Percentiles rank a stretch among this genome's conserved stretches.
Evolutionary conservation across 2,329 filamentous ascomycete species (phyloP).

Genomic region (Corinectria fuckeliana): DNA sequence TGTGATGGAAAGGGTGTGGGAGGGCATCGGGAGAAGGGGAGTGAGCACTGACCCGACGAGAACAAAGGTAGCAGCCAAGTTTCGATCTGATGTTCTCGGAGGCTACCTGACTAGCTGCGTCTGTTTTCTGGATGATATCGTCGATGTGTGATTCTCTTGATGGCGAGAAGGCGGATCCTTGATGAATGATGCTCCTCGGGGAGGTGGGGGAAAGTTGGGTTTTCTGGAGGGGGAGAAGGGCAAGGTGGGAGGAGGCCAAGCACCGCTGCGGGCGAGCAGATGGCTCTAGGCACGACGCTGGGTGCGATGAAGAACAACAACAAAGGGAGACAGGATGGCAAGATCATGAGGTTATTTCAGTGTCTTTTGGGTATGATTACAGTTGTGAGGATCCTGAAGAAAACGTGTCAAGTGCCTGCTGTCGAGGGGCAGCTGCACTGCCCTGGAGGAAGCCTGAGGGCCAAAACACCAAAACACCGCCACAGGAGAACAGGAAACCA

Average conservation of each 20-base stretch:
- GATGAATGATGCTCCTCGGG: no score
- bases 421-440: neutral
- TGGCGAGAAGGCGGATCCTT: neutral
- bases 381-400: neutral
- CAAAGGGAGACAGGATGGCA: neutral
- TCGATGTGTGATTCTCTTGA: neutral
- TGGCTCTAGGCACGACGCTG: neutral
- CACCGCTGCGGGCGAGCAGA: neutral
- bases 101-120: neutral
- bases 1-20: neutral
- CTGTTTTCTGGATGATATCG: neutral
- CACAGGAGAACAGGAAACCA: neutral
- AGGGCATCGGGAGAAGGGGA: neutral
- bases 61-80: neutral
- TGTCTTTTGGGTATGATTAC: neutral
- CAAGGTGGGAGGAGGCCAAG: neutral
- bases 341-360: no score
- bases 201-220: neutral
- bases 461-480: neutral
- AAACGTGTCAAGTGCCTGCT: neutral
- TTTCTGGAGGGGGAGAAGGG: neutral
- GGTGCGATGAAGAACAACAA: neutral
- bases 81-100: neutral
- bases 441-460: neutral
- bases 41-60: neutral